Evolutionary conservation across 768 basidiomycete species (phyloP).

Genomic region (Kwoniella heveanensis): DNA sequence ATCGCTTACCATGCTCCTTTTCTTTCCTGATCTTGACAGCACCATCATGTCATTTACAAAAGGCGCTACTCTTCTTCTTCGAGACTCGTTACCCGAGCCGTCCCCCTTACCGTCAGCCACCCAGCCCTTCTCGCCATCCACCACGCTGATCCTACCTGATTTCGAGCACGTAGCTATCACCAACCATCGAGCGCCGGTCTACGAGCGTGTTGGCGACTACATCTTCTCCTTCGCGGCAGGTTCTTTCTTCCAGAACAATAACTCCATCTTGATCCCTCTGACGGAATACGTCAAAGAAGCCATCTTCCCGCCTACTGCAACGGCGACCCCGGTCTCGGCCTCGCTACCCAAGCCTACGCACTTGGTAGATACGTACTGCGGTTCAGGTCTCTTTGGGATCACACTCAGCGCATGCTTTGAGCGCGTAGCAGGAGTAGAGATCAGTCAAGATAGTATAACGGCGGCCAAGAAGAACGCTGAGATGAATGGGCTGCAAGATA

Average conservation of each 20-base stretch:
- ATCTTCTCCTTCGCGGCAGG: slow-evolving; percentile 66
- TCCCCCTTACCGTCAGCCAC: slow-evolving; percentile 25
- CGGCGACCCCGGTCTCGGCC: background rate
- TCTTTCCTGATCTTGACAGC: slow-evolving; percentile 58
- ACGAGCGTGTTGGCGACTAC: slow-evolving; percentile 78
- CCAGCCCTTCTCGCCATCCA: slow-evolving; percentile 22
- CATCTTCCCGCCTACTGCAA: slow-evolving; percentile 37
- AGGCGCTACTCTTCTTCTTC: slow-evolving; percentile 85
- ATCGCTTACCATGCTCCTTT: background rate
- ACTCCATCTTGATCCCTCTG: slow-evolving; percentile 80
- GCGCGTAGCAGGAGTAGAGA: slow-evolving; percentile 84
- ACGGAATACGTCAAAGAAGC: slow-evolving; percentile 75
- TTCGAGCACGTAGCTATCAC: slow-evolving; percentile 73
- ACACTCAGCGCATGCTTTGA: slow-evolving; percentile 71
- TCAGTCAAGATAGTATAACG: slow-evolving; percentile 55
- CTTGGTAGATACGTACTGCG: slow-evolving; percentile 91
- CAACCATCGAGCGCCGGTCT: slow-evolving; percentile 74
- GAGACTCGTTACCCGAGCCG: slow-evolving; percentile 68
- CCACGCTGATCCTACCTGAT: slow-evolving; percentile 27
- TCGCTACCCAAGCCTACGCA: slow-evolving; percentile 62
- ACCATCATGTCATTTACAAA: slow-evolving; percentile 78
- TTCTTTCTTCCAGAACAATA: slow-evolving; percentile 99
- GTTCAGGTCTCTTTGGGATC: slow-evolving; percentile 50
- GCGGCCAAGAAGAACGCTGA: slow-evolving; percentile 58
- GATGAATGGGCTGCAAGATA: slow-evolving; percentile 60